Conservation (phyloP, 2,329 filamentous ascomycete species). For the Aureobasidium sp. region DNA sequence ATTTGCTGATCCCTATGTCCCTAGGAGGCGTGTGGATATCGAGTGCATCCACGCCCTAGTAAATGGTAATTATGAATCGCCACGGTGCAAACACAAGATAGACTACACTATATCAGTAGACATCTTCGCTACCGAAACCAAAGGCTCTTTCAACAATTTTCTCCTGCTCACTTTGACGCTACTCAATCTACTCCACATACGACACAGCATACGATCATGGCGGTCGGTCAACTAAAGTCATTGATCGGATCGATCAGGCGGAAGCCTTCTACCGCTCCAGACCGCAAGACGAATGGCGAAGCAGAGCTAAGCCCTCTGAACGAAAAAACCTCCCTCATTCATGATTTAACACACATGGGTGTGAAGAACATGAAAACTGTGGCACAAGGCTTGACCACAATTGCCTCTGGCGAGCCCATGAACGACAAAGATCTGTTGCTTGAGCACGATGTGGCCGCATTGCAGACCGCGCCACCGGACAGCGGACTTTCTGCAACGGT, state of each 20-base stretch:
- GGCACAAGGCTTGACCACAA: slow-evolving; percentile 32
- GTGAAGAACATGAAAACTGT: slow-evolving; percentile 33
- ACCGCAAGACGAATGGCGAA: slow-evolving; percentile 36
- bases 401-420: slow-evolving; percentile 38
- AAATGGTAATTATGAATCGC: not conserved
- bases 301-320: slow-evolving; percentile 22
- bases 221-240: slow-evolving; percentile 30
- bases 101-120: not conserved
- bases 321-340: slow-evolving; percentile 33
- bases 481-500: slow-evolving; percentile 41
- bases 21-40: not conserved
- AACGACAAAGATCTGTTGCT: slow-evolving; percentile 40
- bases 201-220: slow-evolving; percentile 14
- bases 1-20: not conserved
- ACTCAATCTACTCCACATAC: not conserved
- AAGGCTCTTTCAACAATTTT: not conserved
- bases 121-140: not conserved
- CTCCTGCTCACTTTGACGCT: not conserved
- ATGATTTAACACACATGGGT: slow-evolving; percentile 33
- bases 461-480: slow-evolving; percentile 42
- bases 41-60: not conserved
- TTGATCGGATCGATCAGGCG: slow-evolving; percentile 38
- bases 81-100: not conserved
- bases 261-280: slow-evolving; percentile 39
- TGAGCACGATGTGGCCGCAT: slow-evolving; percentile 45